Evolutionary conservation across 1,284 basidiomycete genomes (phyloP).

Genomic region (Ustilago cynodontis): DNA sequence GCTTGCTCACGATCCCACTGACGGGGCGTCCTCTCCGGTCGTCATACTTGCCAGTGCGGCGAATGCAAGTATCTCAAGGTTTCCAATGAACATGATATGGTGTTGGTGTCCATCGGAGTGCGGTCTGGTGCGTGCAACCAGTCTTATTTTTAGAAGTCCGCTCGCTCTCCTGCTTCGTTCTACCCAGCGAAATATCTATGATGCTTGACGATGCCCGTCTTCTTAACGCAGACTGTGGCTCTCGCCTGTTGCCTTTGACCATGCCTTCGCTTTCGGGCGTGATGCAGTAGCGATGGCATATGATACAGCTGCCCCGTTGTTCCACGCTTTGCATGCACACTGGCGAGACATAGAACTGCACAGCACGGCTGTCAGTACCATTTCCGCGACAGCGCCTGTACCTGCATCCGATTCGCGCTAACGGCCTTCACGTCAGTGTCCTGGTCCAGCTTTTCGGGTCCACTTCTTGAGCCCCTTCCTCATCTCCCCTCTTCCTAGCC

Average conservation of each 20-base stretch:
- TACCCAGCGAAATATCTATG: too few relatives aligned
- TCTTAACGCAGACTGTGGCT: too few relatives aligned
- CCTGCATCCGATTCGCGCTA: not conserved
- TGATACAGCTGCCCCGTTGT: not conserved
- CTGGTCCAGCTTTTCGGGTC: not conserved
- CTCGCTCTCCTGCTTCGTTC: not conserved
- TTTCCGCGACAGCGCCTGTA: not conserved
- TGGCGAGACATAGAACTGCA: not conserved
- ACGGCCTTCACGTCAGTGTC: not conserved
- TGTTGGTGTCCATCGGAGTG: slow-evolving; percentile 4
- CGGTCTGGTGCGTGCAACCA: not conserved
- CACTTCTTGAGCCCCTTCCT: not conserved
- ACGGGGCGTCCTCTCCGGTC: too few relatives aligned
- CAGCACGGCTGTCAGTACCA: not conserved
- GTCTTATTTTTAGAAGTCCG: slow-evolving; percentile 6
- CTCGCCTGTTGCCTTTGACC: not conserved
- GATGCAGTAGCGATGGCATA: not conserved
- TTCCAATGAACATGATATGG: not conserved
- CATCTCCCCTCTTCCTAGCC: not conserved
- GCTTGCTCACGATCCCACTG: not conserved
- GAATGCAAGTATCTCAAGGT: not conserved
- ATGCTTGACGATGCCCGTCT: too few relatives aligned
- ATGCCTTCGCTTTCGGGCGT: not conserved
- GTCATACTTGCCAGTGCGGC: too few relatives aligned
- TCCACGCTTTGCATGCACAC: not conserved